These are phyloP conservation scores for Apocynum venetum DNA, from an alignment of 257 asterid species.

Conservation along the genomic window DNA sequence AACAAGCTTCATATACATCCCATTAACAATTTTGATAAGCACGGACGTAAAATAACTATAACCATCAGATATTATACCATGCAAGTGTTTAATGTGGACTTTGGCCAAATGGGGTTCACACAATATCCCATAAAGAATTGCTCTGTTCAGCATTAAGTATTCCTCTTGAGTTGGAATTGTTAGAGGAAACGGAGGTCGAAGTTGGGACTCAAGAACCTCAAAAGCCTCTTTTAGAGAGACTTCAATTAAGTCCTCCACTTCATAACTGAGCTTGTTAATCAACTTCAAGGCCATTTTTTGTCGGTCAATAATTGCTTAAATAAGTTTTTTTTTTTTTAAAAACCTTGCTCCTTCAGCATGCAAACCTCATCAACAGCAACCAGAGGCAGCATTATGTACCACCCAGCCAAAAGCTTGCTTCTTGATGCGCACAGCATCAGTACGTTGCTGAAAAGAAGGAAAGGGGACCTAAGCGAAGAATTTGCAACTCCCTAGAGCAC, in stretches of 20 bases:
- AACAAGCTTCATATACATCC: constrained; percentile 42
- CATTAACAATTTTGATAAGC: constrained; percentile 52
- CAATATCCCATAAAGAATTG: constrained; percentile 60
- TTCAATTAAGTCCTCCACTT: constrained; percentile 60
- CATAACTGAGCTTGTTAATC: constrained; percentile 28
- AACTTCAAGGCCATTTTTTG: constrained; percentile 12
- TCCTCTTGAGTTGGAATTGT: constrained; percentile 50
- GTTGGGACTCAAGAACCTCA: constrained; percentile 39
- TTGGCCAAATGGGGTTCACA: constrained; percentile 44
- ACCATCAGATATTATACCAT: constrained; percentile 62
- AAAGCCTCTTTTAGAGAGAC: constrained; percentile 54
- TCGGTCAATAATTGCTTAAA: not conserved
- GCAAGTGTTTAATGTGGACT: constrained; percentile 68
- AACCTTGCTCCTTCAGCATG: not conserved
- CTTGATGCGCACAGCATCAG: not conserved
- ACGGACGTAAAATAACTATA: constrained; percentile 49
- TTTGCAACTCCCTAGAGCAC: no score
- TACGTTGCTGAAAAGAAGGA: not conserved
- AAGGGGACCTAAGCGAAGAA: not conserved
- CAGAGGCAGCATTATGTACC: not conserved
- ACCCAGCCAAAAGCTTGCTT: not conserved
- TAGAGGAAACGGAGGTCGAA: constrained; percentile 69
- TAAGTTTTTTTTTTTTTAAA: no score
- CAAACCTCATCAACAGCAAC: not conserved
- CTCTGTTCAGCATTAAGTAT: constrained; percentile 55